phyloP scores from a whole-genome alignment of 176 grass and related monocot species.

The Phoenix dactylifera region DNA sequence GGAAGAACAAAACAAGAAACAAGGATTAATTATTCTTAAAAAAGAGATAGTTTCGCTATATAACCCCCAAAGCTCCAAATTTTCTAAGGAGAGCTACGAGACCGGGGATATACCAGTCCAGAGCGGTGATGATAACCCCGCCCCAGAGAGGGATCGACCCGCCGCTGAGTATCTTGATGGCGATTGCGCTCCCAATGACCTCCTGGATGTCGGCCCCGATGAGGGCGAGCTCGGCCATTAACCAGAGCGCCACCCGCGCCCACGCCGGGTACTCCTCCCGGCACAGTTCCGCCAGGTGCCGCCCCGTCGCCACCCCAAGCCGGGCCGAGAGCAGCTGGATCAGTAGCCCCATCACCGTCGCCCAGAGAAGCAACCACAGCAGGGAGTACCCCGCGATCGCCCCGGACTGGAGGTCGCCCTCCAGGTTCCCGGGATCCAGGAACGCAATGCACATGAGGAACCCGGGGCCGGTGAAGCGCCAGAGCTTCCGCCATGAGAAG shows the following conservation, averaged over 20 bases:
- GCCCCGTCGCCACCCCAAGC: constrained; percentile 75
- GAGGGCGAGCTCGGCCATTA: constrained; percentile 78
- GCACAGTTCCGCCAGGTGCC: constrained; percentile 81
- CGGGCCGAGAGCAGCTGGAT: constrained; percentile 75
- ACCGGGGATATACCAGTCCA: constrained; percentile 49
- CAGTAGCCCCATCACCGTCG: constrained; percentile 68
- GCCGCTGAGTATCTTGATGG: constrained; percentile 74
- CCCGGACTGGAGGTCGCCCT: constrained; percentile 86
- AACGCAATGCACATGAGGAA: constrained; percentile 98
- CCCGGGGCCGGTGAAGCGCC: constrained; percentile 71
- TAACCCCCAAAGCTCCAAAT: no score
- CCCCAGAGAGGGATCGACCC: constrained; percentile 75
- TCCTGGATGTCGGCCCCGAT: constrained; percentile 90
- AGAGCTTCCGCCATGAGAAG: constrained; percentile 91
- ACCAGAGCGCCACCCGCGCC: constrained; percentile 63
- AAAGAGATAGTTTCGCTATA: no score
- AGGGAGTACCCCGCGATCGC: constrained; percentile 74
- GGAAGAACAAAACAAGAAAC: no score
- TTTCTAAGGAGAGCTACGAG: background rate
- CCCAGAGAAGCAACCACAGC: constrained; percentile 84
- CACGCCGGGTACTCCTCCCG: constrained; percentile 69
- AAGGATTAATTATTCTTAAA: no score
- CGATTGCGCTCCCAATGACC: constrained; percentile 91
- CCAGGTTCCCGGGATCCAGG: constrained; percentile 83
- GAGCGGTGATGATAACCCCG: constrained; percentile 69